Base-by-base conservation (phyloP, 768 basidiomycete genomes). In the Suillus cothurnatus region DNA sequence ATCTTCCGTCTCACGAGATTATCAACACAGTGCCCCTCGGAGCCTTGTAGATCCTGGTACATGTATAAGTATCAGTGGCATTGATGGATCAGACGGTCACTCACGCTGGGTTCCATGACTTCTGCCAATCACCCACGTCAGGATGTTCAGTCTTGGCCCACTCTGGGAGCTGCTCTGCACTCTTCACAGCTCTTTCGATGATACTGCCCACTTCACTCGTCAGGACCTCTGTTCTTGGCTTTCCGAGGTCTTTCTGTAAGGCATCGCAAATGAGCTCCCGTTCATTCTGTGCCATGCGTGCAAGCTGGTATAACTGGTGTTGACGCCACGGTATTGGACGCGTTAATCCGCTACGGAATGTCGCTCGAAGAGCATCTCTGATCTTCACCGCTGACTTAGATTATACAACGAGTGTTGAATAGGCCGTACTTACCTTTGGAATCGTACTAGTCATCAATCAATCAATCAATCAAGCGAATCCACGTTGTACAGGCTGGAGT, bases 1-100 rank as follows among this genome's bases (percentile, higher is more conserved):
- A 11, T 12, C 7, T 26, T 23, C 5, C n/a, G 4, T 78, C 87
- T 62, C 66, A 88, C 88, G 84, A 76, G 58, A 91, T 87, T 65
- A 88, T 82, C 53, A 90, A 72, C 9, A 81, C 86, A 8, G 84
- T 82, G 6, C 89, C 89, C 72, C 86, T 92, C 8, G 90, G 84
- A 38, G 78, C 80, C 65, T 83, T 86, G 72, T 82, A 73, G 1
- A 90, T 64, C 6, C 74, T 75, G 28, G 19, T 26, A 58, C 6
- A 41, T n/a, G 49, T 15, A 59, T 52, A 6, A 19, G 7, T 6
- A 32, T 56, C 32, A 66, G 23, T 36, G 5, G 23, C 17, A 31
- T 36, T 31, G 6, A 61, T 19, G 26, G 23, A 50, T 26, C 23
- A 26, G 4, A 23, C 3, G 14, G 12, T 50, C 6, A 68, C 74